These are phyloP conservation scores for Neurospora sp. DNA, from an alignment of 2,329 filamentous ascomycete species.

Conservation along the genomic window DNA sequence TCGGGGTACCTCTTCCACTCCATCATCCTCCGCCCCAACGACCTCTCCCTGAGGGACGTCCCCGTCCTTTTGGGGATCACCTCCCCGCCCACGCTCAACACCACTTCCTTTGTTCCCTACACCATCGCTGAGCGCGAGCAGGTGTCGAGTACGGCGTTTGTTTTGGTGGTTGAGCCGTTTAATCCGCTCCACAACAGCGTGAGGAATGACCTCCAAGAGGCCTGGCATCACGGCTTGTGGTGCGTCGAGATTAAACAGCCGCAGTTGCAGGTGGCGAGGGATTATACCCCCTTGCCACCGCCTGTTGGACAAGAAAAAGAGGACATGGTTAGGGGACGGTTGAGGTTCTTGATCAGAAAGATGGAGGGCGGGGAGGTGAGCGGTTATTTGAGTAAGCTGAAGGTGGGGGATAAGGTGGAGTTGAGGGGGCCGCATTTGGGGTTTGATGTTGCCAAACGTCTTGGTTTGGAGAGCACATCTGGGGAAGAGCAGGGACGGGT, in stretches of 20 bases:
- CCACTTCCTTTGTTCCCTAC: slow-evolving; percentile 54
- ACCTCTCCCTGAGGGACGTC: not conserved
- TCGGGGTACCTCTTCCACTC: not conserved
- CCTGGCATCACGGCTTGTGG: slow-evolving; percentile 63
- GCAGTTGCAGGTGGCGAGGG: slow-evolving; percentile 79
- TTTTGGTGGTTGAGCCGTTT: slow-evolving; percentile 4
- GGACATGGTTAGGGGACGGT: slow-evolving; percentile 23
- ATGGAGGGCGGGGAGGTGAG: slow-evolving; percentile 79
- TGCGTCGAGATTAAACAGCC: slow-evolving; percentile 92
- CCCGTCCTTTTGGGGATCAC: not conserved
- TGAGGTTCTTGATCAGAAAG: slow-evolving; percentile 71
- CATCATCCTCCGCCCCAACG: not conserved
- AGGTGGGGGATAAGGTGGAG: slow-evolving; percentile 55
- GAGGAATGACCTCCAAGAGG: slow-evolving; percentile 21
- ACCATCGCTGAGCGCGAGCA: slow-evolving; percentile 50
- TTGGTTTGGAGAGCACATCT: slow-evolving; percentile 16
- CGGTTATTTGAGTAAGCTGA: slow-evolving; percentile 61
- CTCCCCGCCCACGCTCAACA: slow-evolving; percentile 36
- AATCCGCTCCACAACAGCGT: slow-evolving; percentile 18
- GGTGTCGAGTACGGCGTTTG: slow-evolving; percentile 56
- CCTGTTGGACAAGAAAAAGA: slow-evolving; percentile 18
- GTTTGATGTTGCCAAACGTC: slow-evolving; percentile 36
- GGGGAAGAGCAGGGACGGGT: slow-evolving; percentile 34
- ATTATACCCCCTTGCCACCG: slow-evolving; percentile 81
- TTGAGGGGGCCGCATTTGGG: slow-evolving; percentile 72